Percentiles rank a stretch among this genome's conserved stretches.
Evolutionary conservation across 257 asterid species (phyloP).

Genomic region (Primulina huaijiensis): DNA sequence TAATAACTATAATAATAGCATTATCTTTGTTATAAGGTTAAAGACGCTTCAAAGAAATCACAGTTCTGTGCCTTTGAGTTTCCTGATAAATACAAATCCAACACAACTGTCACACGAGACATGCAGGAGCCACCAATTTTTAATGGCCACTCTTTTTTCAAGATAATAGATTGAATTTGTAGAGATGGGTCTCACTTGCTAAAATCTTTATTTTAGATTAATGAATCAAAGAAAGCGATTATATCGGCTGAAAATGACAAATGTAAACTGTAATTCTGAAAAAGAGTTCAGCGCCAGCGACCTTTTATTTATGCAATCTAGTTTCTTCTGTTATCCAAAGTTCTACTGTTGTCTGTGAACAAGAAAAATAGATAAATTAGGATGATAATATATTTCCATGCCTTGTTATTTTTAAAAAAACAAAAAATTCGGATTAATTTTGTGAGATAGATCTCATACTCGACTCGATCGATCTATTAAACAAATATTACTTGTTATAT

Average conservation of each 20-base stretch:
- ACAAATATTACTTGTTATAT: too few relatives aligned
- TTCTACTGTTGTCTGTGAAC: slow-evolving; percentile 5
- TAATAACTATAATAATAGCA: slow-evolving; percentile 21
- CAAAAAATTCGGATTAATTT: too few relatives aligned
- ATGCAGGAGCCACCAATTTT: slow-evolving; percentile 66
- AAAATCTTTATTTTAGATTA: slow-evolving; percentile 22
- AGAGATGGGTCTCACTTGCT: slow-evolving; percentile 25
- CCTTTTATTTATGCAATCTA: slow-evolving; percentile 11
- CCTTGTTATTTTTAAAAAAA: too few relatives aligned
- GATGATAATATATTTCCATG: neutral
- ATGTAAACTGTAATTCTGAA: slow-evolving; percentile 19
- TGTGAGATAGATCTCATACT: too few relatives aligned
- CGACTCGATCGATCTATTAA: too few relatives aligned
- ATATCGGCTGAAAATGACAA: slow-evolving; percentile 35
- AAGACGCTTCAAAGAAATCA: slow-evolving; percentile 30
- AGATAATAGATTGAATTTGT: slow-evolving; percentile 42
- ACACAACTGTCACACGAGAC: slow-evolving; percentile 28
- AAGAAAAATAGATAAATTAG: slow-evolving; percentile 20
- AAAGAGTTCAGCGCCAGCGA: neutral
- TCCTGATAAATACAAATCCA: slow-evolving; percentile 33
- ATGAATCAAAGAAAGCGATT: slow-evolving; percentile 13
- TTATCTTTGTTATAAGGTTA: slow-evolving; percentile 41
- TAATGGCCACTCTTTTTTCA: slow-evolving; percentile 70
- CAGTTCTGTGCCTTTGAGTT: slow-evolving; percentile 27
- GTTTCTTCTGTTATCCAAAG: slow-evolving; percentile 20